Evolutionary conservation across 108 stramenopile species (phyloP).

Genomic region (Skeletonema marinoi): DNA sequence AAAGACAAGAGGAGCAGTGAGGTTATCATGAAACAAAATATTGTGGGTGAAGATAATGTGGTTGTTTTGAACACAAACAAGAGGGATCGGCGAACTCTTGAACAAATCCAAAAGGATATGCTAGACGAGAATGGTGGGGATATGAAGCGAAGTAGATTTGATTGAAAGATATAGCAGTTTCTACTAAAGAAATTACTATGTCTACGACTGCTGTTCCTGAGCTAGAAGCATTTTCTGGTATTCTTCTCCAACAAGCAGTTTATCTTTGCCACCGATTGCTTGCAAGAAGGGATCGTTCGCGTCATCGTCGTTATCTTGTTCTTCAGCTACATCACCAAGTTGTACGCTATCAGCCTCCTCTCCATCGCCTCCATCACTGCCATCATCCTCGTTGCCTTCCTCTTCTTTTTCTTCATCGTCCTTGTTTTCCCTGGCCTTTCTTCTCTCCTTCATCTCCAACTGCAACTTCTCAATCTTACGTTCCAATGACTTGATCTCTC

Average conservation of each 20-base stretch:
- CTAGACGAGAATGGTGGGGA: slow-evolving; percentile 12
- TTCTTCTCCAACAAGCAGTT: slow-evolving; percentile 75
- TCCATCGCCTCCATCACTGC: slow-evolving; percentile 16
- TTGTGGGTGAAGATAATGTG: slow-evolving; percentile 48
- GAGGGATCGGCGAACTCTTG: slow-evolving; percentile 83
- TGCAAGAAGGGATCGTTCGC: slow-evolving; percentile 81
- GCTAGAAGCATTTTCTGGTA: slow-evolving; percentile 73
- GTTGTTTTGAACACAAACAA: slow-evolving; percentile 76
- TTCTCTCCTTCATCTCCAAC: slow-evolving; percentile 33
- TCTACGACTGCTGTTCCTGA: slow-evolving; percentile 5
- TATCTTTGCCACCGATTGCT: slow-evolving; percentile 80
- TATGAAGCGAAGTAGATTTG: slow-evolving; percentile 33
- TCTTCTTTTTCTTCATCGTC: slow-evolving; percentile 16
- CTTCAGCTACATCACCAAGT: slow-evolving; percentile 14
- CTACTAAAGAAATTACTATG: neutral
- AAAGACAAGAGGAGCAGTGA: slow-evolving; percentile 50
- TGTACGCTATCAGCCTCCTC: slow-evolving; percentile 13
- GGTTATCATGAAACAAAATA: slow-evolving; percentile 28
- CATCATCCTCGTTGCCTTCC: slow-evolving; percentile 21
- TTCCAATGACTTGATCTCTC: slow-evolving; percentile 68
- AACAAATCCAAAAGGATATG: slow-evolving; percentile 79
- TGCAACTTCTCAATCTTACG: slow-evolving; percentile 52
- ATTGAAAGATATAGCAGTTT: slow-evolving; percentile 2
- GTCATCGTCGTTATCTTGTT: slow-evolving; percentile 45
- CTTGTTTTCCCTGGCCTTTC: slow-evolving; percentile 30